A percentile compares a stretch with the other conserved stretches of the same genome.
phyloP scores from a whole-genome alignment of 352 stramenopile species.

The Thalassiosira livingstoniorum region DNA sequence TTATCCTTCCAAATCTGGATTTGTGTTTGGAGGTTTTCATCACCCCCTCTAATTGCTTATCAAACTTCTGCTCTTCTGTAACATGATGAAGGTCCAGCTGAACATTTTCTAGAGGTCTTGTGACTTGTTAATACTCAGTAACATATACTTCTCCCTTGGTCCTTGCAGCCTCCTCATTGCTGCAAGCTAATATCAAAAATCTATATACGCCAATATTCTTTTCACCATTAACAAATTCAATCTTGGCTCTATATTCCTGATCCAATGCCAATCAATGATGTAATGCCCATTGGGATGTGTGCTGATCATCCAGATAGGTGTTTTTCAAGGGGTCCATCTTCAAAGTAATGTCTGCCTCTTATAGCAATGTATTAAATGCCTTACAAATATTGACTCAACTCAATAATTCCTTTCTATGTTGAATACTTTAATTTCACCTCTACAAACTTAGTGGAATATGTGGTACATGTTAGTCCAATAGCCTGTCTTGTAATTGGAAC shows the following conservation, averaged over 20 bases:
- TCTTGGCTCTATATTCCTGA: neutral
- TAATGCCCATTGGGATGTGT: conserved; percentile 2
- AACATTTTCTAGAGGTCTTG: too few species aligned
- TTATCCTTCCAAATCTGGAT: neutral
- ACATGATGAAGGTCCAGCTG: too few species aligned
- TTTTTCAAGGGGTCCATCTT: too few species aligned
- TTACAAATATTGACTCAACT: too few species aligned
- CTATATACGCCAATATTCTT: neutral
- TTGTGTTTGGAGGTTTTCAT: neutral
- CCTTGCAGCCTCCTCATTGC: neutral
- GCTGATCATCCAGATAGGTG: too few species aligned
- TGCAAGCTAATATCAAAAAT: conserved; percentile 1
- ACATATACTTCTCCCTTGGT: neutral
- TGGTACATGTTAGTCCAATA: neutral
- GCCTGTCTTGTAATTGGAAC: neutral
- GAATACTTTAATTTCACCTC: too few species aligned
- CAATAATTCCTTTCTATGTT: too few species aligned
- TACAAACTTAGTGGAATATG: conserved; percentile 20
- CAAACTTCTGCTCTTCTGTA: neutral
- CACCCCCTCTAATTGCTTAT: neutral
- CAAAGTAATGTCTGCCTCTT: too few species aligned
- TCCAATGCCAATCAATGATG: conserved; percentile 24
- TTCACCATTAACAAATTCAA: neutral
- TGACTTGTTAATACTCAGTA: too few species aligned
- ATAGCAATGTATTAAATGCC: too few species aligned